Conservation (phyloP, 805 yeast species). For the Lachancea nothofagi region DNA sequence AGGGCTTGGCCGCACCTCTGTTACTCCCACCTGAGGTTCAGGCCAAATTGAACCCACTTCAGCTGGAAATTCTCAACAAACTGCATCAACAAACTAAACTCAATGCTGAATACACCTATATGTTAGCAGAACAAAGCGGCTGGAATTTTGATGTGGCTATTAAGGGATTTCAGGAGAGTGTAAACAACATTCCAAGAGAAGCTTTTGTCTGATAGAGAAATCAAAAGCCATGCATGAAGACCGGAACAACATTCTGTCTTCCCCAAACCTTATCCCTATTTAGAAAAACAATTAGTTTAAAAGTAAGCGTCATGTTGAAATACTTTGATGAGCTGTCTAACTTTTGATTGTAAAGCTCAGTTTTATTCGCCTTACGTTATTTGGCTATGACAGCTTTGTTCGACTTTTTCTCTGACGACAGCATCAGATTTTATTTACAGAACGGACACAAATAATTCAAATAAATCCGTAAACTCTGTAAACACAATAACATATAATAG, state of each 20-base stretch:
- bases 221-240: slow-evolving; percentile 9
- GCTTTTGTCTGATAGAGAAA: slow-evolving; percentile 38
- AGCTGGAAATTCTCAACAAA: slow-evolving; percentile 59
- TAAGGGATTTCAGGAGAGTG: slow-evolving; percentile 63
- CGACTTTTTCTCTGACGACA: not conserved
- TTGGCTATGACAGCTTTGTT: not conserved
- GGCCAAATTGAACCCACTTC: slow-evolving; percentile 45
- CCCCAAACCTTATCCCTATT: not conserved
- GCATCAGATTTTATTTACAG: slow-evolving; percentile 2
- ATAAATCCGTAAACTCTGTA: too few species aligned
- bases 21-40: slow-evolving; percentile 48
- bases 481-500: too few species aligned
- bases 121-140: slow-evolving; percentile 82
- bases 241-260: not conserved
- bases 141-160: slow-evolving; percentile 74
- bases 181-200: slow-evolving; percentile 51
- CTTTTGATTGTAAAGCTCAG: not conserved
- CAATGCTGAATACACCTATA: slow-evolving; percentile 69
- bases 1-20: slow-evolving; percentile 14
- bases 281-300: not conserved
- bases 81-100: slow-evolving; percentile 68
- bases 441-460: too few species aligned
- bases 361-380: not conserved
- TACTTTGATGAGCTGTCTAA: not conserved
- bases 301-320: not conserved